phyloP scores from a whole-genome alignment of 1,139 yeast genomes.

The Hemisphaericaspora xylofermentans region DNA sequence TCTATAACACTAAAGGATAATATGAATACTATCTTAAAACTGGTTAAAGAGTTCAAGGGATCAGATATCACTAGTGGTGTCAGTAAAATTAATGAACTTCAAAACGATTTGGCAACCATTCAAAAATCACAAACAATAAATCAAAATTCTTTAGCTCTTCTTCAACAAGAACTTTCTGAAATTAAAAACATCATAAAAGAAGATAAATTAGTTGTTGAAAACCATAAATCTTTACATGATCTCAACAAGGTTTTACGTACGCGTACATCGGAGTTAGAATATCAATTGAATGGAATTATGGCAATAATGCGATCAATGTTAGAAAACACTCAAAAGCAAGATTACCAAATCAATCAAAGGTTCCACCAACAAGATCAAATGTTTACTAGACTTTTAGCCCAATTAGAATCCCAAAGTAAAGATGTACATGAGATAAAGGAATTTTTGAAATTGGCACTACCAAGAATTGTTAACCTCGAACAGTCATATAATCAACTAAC shows the following conservation, averaged over 20 bases:
- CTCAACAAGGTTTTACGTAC: neutral
- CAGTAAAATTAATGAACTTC: slow-evolving; percentile 4
- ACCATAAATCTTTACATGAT: too few relatives aligned
- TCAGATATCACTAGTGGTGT: neutral
- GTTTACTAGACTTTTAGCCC: neutral
- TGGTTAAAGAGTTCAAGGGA: slow-evolving; percentile 2
- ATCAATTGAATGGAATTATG: neutral
- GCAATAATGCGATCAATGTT: neutral
- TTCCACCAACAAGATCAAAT: neutral
- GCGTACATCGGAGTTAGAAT: neutral
- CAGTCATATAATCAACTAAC: slow-evolving; percentile 4
- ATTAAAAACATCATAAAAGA: slow-evolving; percentile 1
- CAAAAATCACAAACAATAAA: neutral
- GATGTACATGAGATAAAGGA: slow-evolving; percentile 19
- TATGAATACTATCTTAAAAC: slow-evolving; percentile 10
- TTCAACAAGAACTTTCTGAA: slow-evolving; percentile 2
- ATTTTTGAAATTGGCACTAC: slow-evolving; percentile 22
- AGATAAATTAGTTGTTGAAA: neutral
- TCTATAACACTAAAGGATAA: slow-evolving; percentile 27
- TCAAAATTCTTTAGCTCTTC: slow-evolving; percentile 1
- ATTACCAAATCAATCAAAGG: neutral
- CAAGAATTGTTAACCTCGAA: slow-evolving; percentile 22
- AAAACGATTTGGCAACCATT: slow-evolving; percentile 1
- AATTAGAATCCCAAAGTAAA: slow-evolving; percentile 4
- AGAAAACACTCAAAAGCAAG: neutral